A percentile compares a stretch with the other conserved stretches of the same genome.
Conservation (phyloP, 495 filamentous ascomycete species). For the Podospora australis region DNA sequence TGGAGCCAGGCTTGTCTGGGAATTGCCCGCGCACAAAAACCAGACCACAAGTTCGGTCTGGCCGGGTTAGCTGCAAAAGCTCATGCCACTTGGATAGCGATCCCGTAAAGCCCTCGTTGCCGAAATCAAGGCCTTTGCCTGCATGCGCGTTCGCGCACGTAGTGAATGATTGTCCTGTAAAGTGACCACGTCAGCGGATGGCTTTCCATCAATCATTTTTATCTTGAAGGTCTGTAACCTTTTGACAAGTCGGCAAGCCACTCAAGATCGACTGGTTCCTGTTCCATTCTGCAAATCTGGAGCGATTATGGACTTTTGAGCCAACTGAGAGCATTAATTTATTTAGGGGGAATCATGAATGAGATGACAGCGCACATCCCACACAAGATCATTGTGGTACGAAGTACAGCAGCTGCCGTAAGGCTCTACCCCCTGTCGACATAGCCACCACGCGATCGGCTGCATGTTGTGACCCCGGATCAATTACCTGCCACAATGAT, state of each 20-base stretch:
- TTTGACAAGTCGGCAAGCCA: neutral
- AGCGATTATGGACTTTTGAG: no score
- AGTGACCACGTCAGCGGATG: no score
- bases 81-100: conserved; percentile 13
- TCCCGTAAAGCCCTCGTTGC: conserved; percentile 11
- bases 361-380: neutral
- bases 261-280: neutral
- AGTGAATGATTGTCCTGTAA: conserved; percentile 15
- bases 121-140: conserved; percentile 13
- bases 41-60: conserved; percentile 12
- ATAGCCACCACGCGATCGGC: no score
- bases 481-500: no score
- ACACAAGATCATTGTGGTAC: neutral
- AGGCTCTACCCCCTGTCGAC: neutral
- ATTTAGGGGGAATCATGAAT: neutral
- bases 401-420: neutral
- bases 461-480: no score
- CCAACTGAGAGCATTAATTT: no score
- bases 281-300: neutral
- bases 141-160: conserved; percentile 5
- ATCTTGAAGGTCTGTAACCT: neutral
- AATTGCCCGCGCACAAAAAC: conserved; percentile 9
- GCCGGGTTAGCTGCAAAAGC: conserved; percentile 12
- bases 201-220: no score
- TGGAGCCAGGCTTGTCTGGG: conserved; percentile 10